Evolutionary conservation across 2,329 filamentous ascomycete species (phyloP), one percentile per base, ranked within the genome.

Genomic region (Fusarium tuaranense): DNA sequence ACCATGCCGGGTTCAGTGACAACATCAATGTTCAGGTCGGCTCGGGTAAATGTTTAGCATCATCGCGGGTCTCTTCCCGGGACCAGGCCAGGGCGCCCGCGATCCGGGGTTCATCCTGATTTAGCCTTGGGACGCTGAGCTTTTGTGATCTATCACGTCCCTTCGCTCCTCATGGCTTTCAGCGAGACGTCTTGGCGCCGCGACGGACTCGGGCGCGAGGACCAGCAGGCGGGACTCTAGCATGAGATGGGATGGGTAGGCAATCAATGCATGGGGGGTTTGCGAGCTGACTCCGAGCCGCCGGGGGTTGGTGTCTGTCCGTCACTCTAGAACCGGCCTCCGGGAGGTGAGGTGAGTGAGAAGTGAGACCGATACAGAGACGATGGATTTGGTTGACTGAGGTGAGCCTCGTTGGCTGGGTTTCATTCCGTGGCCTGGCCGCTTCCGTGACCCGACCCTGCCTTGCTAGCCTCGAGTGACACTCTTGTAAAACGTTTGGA

Each of bases 131-230:
- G 27, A 32, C 27, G 32, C 32, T 38, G 53, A 6, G 20, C 8
- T 25, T 57, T 63, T 61, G 36, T 68, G 69, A 75, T 73, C 65
- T 60, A 70, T 75, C 72, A 68, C 30, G 60, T 64, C 58, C 58
- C 38, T 69, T 69, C 30, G 46, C 30, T 32, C 22, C 64, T 39
- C 36, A 75, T 75, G 53, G 72, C 57, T 68, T 68, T 32, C 51
- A 65, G 25, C 60, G 67, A 41, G 41, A 25, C 7, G 48, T 61
- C 69, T 75, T 75, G 69, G 72, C 69, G 51, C 8, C 34, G 60
- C 59, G 48, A 58, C 72, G 55, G 55, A 70, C 69, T 61, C 36
- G 32, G 60, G 60, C 65, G 55, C 63, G 53, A 67, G 32, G 41
- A 62, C 25, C 30, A 51, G 20, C 65, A 59, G 72, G 58, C 61